Conservation (phyloP, 139 green algal genomes). For the Chlamydomonas eustigma region DNA sequence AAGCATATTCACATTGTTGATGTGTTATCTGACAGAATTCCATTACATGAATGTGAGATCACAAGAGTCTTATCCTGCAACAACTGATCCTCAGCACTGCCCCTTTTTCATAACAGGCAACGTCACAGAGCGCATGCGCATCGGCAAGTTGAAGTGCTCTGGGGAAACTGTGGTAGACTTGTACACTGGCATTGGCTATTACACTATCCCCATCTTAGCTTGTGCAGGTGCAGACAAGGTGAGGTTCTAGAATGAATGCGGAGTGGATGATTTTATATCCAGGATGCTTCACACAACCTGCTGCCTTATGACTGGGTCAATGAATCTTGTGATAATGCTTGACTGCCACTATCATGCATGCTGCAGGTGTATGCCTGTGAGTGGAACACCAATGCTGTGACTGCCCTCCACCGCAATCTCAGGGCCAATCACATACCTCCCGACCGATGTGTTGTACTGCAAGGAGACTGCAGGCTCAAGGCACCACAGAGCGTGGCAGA, state of each 20-base stretch:
- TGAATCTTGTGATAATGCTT: no score
- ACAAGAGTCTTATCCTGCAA: no score
- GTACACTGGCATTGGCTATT: slow-evolving; percentile 80
- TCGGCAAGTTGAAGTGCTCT: slow-evolving; percentile 36
- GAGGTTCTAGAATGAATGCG: no score
- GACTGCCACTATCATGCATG: no score
- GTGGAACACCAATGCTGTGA: slow-evolving; percentile 67
- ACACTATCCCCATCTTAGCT: slow-evolving; percentile 64
- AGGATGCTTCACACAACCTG: no score
- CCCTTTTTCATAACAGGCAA: no score
- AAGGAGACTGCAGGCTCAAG: slow-evolving; percentile 53
- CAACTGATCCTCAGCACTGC: no score
- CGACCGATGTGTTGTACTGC: slow-evolving; percentile 48
- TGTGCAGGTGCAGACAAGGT: slow-evolving; percentile 18
- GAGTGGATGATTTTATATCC: no score
- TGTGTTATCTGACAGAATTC: no score
- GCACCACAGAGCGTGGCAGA: slow-evolving; percentile 62
- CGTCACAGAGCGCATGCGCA: slow-evolving; percentile 64
- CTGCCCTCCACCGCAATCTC: slow-evolving; percentile 55
- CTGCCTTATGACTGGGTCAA: no score
- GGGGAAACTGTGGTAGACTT: slow-evolving; percentile 69
- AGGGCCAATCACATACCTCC: slow-evolving; percentile 39
- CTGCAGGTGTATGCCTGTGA: slow-evolving; percentile 75
- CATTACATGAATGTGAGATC: no score
- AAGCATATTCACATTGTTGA: no score